Conservation (phyloP, 805 yeast genomes). For the Wickerhamomyces alni region DNA sequence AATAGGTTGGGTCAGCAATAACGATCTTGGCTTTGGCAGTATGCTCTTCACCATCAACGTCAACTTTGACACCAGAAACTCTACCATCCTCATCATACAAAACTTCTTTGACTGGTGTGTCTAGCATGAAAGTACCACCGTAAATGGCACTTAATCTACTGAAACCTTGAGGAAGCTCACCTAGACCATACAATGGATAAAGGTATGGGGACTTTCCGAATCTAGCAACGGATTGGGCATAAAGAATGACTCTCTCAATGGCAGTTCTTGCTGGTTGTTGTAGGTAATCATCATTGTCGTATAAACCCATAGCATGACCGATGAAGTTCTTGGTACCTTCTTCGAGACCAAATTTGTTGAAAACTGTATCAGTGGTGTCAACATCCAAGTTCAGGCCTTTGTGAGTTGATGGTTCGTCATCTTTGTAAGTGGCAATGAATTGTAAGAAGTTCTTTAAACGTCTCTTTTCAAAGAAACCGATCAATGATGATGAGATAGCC, state of each 20-base stretch:
- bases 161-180: slow-evolving; percentile 98
- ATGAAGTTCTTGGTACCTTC: slow-evolving; percentile 92
- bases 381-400: slow-evolving; percentile 81
- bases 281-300: slow-evolving; percentile 88
- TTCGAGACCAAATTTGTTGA: slow-evolving; percentile 83
- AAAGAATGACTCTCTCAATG: slow-evolving; percentile 76
- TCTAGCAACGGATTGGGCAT: slow-evolving; percentile 85
- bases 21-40: slow-evolving; percentile 87
- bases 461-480: slow-evolving; percentile 95
- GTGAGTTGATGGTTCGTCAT: slow-evolving; percentile 73
- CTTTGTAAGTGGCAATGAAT: slow-evolving; percentile 77
- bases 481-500: slow-evolving; percentile 83
- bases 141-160: slow-evolving; percentile 95
- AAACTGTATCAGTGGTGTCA: slow-evolving; percentile 88
- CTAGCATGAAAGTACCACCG: slow-evolving; percentile 98
- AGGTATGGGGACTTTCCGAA: slow-evolving; percentile 96
- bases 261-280: slow-evolving; percentile 89
- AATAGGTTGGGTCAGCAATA: slow-evolving; percentile 96
- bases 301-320: slow-evolving; percentile 98
- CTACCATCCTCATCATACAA: slow-evolving; percentile 66
- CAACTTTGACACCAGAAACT: slow-evolving; percentile 83
- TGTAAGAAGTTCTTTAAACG: slow-evolving; percentile 90
- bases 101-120: slow-evolving; percentile 90
- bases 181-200: slow-evolving; percentile 93
- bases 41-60: slow-evolving; percentile 53